Evolutionary conservation across 495 filamentous ascomycete genomes (phyloP).

Genomic region (Trichoderma gamsii): DNA sequence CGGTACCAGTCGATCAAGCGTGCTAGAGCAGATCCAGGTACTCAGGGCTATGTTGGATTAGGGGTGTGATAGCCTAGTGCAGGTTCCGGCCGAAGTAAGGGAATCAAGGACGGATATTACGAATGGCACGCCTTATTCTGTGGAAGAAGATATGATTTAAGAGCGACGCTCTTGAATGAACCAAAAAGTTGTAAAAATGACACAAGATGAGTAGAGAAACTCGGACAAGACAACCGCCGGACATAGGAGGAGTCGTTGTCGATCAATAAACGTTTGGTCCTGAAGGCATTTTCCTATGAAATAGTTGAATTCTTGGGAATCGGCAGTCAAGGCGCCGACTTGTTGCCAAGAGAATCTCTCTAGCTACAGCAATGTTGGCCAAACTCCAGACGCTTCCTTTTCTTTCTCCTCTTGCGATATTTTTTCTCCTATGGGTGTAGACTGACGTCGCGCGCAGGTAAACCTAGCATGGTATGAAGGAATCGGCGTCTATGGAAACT

Average conservation of each 20-base stretch:
- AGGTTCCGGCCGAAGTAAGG: background rate
- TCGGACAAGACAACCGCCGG: background rate
- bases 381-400: too few relatives aligned
- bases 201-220: background rate
- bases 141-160: background rate
- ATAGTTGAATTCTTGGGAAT: background rate
- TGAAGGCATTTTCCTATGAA: background rate
- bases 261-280: background rate
- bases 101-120: background rate
- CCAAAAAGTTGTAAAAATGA: background rate
- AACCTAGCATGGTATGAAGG: too few relatives aligned
- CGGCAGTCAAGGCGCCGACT: background rate
- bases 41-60: slow-evolving; percentile 42
- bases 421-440: too few relatives aligned
- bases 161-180: background rate
- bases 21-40: slow-evolving; percentile 59
- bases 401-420: too few relatives aligned
- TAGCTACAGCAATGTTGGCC: too few relatives aligned
- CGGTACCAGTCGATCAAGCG: slow-evolving; percentile 59
- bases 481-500: too few relatives aligned
- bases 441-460: too few relatives aligned
- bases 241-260: background rate
- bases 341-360: background rate
- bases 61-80: background rate
- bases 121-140: background rate